Evolutionary conservation across 1,284 basidiomycete species (phyloP), one percentile per base, ranked within the genome.

Genomic region (Phellinidium pouzarii): DNA sequence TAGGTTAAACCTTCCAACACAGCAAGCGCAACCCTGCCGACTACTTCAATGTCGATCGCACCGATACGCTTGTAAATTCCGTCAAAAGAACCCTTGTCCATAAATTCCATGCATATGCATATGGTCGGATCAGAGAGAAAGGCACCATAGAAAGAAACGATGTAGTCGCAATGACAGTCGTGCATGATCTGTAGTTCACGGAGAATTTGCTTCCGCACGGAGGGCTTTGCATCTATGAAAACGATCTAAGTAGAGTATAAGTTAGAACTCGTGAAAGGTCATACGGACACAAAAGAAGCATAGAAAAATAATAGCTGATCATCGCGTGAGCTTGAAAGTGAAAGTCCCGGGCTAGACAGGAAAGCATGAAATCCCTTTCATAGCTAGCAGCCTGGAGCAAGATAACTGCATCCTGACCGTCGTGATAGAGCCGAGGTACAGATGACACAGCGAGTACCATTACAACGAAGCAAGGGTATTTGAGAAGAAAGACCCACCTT

Each of bases 141-240:
- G 25, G 96, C 95, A 57, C 96, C 95, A 65, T 90, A 97, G 72
- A 95, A 98, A 1, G 88, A 92, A 61, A 99, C 89, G 65, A 99
- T 99, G 71, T 93, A 91, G 22, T 80, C 79, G 2, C 91, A 96
- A 59, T 87, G 78, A 70, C 96, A 99, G 66, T 97, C 91, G 68
- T 97, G 93, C 88, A 99, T 91, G 71, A 99, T 98, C 65, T 99
- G 94, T 53, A 99, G 76, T 66, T 99, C 95, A 53, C 95, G 87
- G 23, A 99, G 75, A 59, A 99, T 99, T 70, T 99, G 96, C 68
- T 98, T 99, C 59, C 94, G 82, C n/a, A 98, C 88, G 1, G 91
- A 84, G 0, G 94, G 91, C 66, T 97, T 97, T 17, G 95, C 95
- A 66, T 99, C 95, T 66, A 99, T 97, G 58, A 98, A 81, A 25